Evolutionary conservation across 148 eudicot species (phyloP).

Genomic region (Dianthus caryophyllus): DNA sequence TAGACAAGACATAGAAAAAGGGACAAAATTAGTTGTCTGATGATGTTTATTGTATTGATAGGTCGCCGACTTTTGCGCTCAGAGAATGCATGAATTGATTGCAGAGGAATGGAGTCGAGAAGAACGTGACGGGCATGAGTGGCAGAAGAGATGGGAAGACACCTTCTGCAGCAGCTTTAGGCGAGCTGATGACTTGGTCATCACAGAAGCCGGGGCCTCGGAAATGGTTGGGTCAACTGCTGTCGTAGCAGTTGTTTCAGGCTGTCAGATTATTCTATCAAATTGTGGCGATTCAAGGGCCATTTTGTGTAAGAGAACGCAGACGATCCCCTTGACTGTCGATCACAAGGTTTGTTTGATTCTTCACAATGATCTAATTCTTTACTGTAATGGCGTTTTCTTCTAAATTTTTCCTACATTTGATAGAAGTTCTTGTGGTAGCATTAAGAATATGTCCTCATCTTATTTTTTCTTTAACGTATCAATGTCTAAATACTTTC

Average conservation of each 20-base stretch:
- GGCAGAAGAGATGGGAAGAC: constrained; percentile 59
- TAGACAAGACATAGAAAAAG: too few species aligned
- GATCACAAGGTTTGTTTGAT: constrained; percentile 65
- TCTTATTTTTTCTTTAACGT: too few species aligned
- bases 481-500: too few species aligned
- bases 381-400: too few species aligned
- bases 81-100: constrained; percentile 57
- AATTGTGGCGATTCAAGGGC: constrained; percentile 91
- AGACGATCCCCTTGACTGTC: constrained; percentile 56
- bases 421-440: too few species aligned
- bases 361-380: neutral
- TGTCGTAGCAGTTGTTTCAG: constrained; percentile 68
- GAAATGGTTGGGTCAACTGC: constrained; percentile 84
- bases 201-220: constrained; percentile 37
- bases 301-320: constrained; percentile 59
- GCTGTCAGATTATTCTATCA: constrained; percentile 67
- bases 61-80: constrained; percentile 69
- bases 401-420: too few species aligned
- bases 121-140: constrained; percentile 27
- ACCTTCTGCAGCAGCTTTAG: constrained; percentile 42
- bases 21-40: too few species aligned
- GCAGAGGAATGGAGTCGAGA: constrained; percentile 51
- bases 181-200: constrained; percentile 49
- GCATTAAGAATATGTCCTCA: too few species aligned
- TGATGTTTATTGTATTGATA: constrained; percentile 9